Base-by-base conservation (phyloP, 2,329 filamentous ascomycete species). In the Fusarium staphyleae region DNA sequence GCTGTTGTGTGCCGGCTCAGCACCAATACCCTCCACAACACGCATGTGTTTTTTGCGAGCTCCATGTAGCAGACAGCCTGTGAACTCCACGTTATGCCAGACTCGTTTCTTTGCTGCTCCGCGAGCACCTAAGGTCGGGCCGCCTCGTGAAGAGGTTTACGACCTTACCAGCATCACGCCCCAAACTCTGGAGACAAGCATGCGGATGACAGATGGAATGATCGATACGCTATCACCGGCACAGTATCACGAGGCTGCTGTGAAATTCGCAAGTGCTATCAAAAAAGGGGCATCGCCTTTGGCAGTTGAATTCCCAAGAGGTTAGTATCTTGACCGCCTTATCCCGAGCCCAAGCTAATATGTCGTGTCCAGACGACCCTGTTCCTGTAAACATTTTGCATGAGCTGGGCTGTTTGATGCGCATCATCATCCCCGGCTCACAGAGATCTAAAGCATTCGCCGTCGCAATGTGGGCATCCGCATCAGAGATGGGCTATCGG, bases 401-500 rank as follows among this genome's bases (percentile, higher is more conserved):
- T 22, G 62, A 68, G 18, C 50, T 70, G 5, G 71, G 60, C 8
- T 72, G 67, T 43, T 60, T 74, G 18, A 49, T 72, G 45, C 54
- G 57, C 13, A 33, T 64, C 9, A 48, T 63, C 16, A 39, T 30
- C 3, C 8, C 15, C 11, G 35, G 28, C 3, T 42, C 60, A 12
- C 11, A 30, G 3, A 40, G 39, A 29, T 41, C 55, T 8, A 49
- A 51, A 7, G 46, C 41, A 5, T 65, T 72, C 15, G 49, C 62
- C 24, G 41, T 56, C 1, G 54, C 55, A 14, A 53, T 76, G 47
- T 72, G 74, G 66, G 51, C 66, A 29, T 63, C 66, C 5, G 73
- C 74, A 9, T 69, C 73, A 1, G 66, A 64, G 12, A 60, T 65
- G 43, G 69, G 72, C 24, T 60, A 70, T 46, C 57, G 56, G 4